Evolutionary conservation across 306 rosid genomes (phyloP).

Genomic region (Psophocarpus tetragonolobus): DNA sequence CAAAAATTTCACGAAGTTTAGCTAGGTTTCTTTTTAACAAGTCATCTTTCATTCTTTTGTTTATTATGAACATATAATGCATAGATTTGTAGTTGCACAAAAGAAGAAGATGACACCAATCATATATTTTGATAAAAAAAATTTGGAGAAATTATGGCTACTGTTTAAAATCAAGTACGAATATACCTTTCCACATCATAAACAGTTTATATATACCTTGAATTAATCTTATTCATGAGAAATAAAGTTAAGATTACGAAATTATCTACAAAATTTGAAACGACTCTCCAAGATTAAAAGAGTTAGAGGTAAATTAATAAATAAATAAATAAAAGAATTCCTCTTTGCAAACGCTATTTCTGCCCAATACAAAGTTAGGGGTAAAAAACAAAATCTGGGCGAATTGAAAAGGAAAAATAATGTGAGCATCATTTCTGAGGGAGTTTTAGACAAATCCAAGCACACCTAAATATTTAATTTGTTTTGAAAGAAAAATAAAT

Average conservation of each 20-base stretch:
- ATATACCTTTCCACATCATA: neutral
- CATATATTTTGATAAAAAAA: slow-evolving; percentile 2
- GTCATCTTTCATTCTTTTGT: neutral
- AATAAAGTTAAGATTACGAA: neutral
- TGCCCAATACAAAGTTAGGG: neutral
- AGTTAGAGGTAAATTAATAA: neutral
- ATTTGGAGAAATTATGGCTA: neutral
- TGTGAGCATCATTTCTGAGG: neutral
- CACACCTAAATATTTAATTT: neutral
- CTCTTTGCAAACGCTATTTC: neutral
- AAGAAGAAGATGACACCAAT: neutral
- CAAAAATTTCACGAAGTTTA: neutral
- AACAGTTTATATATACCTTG: neutral
- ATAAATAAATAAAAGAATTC: neutral
- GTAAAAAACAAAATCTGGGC: neutral
- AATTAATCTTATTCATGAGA: neutral
- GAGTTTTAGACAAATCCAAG: neutral
- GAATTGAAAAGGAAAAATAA: neutral
- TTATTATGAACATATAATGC: neutral
- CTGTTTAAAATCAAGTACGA: neutral
- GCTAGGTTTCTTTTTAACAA: neutral
- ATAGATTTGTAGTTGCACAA: neutral
- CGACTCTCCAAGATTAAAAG: neutral
- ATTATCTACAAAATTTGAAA: neutral
- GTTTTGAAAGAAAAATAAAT: neutral